These are phyloP conservation scores for Rhypophila decipiens DNA, from an alignment of 495 filamentous ascomycete genomes.

Conservation along the genomic window DNA sequence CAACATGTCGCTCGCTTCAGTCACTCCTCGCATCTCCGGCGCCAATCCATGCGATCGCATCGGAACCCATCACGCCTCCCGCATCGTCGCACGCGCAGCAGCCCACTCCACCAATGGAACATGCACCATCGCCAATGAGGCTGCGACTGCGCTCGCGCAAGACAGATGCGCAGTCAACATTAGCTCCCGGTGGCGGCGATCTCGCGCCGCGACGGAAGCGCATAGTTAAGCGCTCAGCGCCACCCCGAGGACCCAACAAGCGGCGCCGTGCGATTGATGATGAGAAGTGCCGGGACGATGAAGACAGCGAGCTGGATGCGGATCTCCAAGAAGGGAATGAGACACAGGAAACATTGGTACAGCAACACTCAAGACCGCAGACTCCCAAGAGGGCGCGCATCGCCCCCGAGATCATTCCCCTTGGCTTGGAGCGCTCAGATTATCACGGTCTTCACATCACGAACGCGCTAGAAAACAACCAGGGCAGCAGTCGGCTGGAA, in stretches of 20 bases:
- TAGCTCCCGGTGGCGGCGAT: no score
- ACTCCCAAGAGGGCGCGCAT: conserved; percentile 65
- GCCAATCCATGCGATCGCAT: conserved; percentile 28
- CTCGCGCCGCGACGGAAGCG: conserved; percentile 31
- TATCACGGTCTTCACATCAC: conserved; percentile 52
- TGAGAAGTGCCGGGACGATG: conserved; percentile 38
- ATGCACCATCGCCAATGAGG: conserved; percentile 41
- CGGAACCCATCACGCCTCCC: conserved; percentile 35
- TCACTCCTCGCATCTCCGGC: conserved; percentile 49
- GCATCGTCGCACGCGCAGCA: conserved; percentile 49
- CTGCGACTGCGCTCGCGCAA: conserved; percentile 42
- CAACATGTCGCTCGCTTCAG: conserved; percentile 66
- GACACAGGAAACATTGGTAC: no score
- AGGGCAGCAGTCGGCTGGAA: conserved; percentile 18
- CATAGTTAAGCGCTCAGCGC: conserved; percentile 47
- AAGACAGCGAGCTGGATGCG: conserved; percentile 23
- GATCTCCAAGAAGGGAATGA: conserved; percentile 5
- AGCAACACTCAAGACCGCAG: conserved; percentile 35
- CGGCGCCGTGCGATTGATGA: conserved; percentile 52
- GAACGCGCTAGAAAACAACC: conserved; percentile 21
- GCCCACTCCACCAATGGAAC: conserved; percentile 45
- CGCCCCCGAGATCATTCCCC: conserved; percentile 59
- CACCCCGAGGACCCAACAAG: conserved; percentile 51
- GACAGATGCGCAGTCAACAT: conserved; percentile 14
- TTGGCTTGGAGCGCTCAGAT: conserved; percentile 58